Conservation (phyloP, 768 basidiomycete genomes). For the Podaxis carcinomalis region DNA sequence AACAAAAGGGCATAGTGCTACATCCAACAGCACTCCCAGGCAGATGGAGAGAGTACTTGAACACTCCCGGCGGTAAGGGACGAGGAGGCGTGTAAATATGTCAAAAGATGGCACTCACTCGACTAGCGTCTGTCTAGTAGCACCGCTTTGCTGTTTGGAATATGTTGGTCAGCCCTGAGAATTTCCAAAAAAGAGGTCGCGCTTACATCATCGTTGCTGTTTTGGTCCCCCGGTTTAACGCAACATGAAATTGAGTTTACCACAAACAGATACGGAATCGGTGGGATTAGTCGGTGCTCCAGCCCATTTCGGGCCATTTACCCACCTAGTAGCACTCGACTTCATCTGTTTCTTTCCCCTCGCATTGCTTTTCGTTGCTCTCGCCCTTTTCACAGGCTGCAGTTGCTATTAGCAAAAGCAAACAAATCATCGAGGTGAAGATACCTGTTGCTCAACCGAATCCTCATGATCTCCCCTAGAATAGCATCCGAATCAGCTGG, state of each 20-base stretch:
- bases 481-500: background rate
- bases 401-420: slow-evolving; percentile 14
- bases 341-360: slow-evolving; percentile 9
- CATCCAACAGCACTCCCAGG: slow-evolving; percentile 28
- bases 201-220: slow-evolving; percentile 11
- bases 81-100: background rate
- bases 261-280: background rate
- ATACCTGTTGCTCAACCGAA: slow-evolving; percentile 5
- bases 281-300: background rate
- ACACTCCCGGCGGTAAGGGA: slow-evolving; percentile 10
- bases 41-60: slow-evolving; percentile 8
- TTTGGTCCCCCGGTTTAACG: background rate
- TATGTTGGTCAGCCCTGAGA: slow-evolving; percentile 1
- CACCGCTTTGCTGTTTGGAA: slow-evolving; percentile 11
- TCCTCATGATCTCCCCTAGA: background rate
- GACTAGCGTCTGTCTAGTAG: background rate
- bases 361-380: slow-evolving; percentile 22
- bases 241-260: background rate
- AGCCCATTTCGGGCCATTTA: background rate
- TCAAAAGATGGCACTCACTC: slow-evolving; percentile 1
- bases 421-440: background rate
- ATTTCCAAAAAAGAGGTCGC: background rate
- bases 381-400: slow-evolving; percentile 39
- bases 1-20: slow-evolving; percentile 53
- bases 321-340: background rate